phyloP scores from a whole-genome alignment of 1,284 basidiomycete species.

The Ganoderma lucidum region DNA sequence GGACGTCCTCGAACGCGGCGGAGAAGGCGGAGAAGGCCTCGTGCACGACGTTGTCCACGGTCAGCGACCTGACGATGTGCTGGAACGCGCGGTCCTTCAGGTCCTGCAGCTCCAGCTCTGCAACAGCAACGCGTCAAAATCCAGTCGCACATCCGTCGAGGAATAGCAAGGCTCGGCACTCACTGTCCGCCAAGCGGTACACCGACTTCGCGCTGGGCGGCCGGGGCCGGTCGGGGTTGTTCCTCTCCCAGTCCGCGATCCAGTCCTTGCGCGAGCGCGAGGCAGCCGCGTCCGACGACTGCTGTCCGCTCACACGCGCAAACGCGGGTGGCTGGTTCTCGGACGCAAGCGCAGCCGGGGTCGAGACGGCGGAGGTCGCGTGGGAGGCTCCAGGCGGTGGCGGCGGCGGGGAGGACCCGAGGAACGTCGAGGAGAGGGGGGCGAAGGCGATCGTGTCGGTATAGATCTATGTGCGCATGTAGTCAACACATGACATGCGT shows the following conservation, averaged over 20 bases:
- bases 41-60: constrained; percentile 83
- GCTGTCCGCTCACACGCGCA: constrained; percentile 29
- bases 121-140: background rate
- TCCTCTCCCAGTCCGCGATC: constrained; percentile 69
- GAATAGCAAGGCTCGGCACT: constrained; percentile 32
- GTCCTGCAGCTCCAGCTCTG: constrained; percentile 74
- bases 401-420: constrained; percentile 35
- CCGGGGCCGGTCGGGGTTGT: constrained; percentile 67
- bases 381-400: background rate
- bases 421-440: constrained; percentile 79
- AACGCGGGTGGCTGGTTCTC: constrained; percentile 43
- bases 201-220: constrained; percentile 90
- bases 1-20: constrained; percentile 83
- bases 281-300: constrained; percentile 17
- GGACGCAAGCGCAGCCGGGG: constrained; percentile 34
- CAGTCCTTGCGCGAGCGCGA: constrained; percentile 64
- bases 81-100: constrained; percentile 75
- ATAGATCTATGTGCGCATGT: constrained; percentile 64
- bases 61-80: constrained; percentile 81
- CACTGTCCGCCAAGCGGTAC: constrained; percentile 88
- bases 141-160: background rate
- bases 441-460: constrained; percentile 88
- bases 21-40: constrained; percentile 90
- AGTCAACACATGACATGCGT: too few species aligned
- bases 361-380: constrained; percentile 22